phyloP scores from a whole-genome alignment of 345 rosid genomes.

The Hypericum perforatum region DNA sequence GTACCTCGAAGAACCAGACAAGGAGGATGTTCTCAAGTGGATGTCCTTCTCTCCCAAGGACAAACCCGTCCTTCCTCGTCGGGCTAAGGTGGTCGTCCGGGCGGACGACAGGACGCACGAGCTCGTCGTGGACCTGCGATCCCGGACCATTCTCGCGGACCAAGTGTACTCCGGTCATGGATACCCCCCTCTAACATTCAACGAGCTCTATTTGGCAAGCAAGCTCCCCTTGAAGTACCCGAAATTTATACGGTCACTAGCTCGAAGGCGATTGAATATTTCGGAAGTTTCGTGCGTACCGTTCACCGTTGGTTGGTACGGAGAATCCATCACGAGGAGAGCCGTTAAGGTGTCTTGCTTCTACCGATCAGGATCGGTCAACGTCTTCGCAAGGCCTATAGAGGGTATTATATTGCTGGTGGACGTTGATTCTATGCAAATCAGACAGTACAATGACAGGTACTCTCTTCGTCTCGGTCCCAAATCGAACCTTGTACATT shows the following conservation, averaged over 20 bases:
- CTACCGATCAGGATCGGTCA: constrained; percentile 49
- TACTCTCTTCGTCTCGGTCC: too few relatives aligned
- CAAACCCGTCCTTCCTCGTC: constrained; percentile 25
- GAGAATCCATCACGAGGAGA: constrained; percentile 36
- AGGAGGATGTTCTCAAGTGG: constrained; percentile 47
- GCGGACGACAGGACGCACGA: constrained; percentile 39
- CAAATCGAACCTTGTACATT: too few relatives aligned
- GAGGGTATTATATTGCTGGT: constrained; percentile 48
- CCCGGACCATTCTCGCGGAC: constrained; percentile 21
- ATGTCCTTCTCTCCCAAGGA: constrained; percentile 16
- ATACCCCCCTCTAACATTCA: constrained; percentile 47
- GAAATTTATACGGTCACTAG: constrained; percentile 35
- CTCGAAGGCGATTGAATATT: constrained; percentile 33
- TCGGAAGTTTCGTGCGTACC: constrained; percentile 64
- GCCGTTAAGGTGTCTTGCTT: constrained; percentile 40
- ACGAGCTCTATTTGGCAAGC: constrained; percentile 41
- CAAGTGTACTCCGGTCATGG: constrained; percentile 40
- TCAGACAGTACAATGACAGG: constrained; percentile 37
- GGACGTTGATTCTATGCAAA: constrained; percentile 50
- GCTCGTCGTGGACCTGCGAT: constrained; percentile 39
- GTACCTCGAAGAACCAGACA: constrained; percentile 68
- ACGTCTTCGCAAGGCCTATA: constrained; percentile 58
- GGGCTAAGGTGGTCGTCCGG: constrained; percentile 47
- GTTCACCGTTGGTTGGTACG: constrained; percentile 71
- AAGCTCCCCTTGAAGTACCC: constrained; percentile 37